Percentiles rank a stretch among this genome's conserved stretches.
These are phyloP conservation scores for Xerophyta viscosa DNA, from an alignment of 106 monocot genomes.

Conservation along the genomic window DNA sequence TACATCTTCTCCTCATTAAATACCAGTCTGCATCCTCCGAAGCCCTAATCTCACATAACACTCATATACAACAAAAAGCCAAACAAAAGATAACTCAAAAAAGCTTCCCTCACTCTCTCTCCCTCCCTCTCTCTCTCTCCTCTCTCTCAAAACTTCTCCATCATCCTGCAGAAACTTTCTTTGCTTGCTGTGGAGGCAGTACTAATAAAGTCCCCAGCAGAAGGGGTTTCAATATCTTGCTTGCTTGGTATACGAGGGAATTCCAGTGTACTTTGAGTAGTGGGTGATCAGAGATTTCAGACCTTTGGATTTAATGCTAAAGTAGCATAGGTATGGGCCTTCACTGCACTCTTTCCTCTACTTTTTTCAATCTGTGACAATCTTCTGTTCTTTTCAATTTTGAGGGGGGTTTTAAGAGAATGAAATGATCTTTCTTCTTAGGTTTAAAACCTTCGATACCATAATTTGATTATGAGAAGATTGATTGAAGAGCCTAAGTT, in stretches of 20 bases:
- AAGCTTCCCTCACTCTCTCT: background rate
- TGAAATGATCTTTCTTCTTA: too few species aligned
- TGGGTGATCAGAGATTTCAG: slow-evolving; percentile 13
- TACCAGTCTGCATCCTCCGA: background rate
- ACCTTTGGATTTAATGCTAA: slow-evolving; percentile 29
- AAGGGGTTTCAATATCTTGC: slow-evolving; percentile 23
- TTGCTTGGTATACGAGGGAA: slow-evolving; percentile 53
- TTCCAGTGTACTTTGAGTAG: slow-evolving; percentile 53
- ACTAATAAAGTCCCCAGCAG: slow-evolving; percentile 47
- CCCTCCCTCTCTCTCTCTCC: slow-evolving; percentile 3
- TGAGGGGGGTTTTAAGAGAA: too few species aligned
- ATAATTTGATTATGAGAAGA: too few species aligned
- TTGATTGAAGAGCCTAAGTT: too few species aligned
- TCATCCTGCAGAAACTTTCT: background rate
- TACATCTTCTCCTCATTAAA: slow-evolving; percentile 12
- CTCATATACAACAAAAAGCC: too few species aligned
- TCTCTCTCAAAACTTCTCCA: slow-evolving; percentile 8
- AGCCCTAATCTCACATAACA: background rate
- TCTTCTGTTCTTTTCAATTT: too few species aligned
- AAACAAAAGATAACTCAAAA: slow-evolving; percentile 3
- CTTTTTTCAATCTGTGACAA: background rate
- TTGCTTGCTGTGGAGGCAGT: slow-evolving; percentile 7
- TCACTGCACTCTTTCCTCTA: background rate
- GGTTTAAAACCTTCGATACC: too few species aligned
- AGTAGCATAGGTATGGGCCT: slow-evolving; percentile 21